phyloP scores from a whole-genome alignment of 495 filamentous ascomycete species.

The Copromyces sp. region DNA sequence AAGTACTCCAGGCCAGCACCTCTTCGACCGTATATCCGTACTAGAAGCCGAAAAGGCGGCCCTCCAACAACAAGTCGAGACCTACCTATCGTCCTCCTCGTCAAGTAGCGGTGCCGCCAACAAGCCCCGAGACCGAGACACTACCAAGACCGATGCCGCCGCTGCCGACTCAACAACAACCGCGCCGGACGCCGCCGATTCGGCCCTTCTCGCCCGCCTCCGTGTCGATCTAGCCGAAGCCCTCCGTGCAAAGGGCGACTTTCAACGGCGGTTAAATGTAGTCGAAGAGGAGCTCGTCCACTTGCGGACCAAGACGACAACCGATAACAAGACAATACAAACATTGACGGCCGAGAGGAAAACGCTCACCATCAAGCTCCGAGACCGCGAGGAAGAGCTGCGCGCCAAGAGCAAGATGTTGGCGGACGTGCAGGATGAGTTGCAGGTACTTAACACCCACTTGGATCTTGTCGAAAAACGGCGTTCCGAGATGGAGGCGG shows the following conservation, averaged over 20 bases:
- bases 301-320: conserved; percentile 44
- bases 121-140: background rate
- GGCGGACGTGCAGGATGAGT: conserved; percentile 85
- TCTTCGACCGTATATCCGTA: conserved; percentile 55
- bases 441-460: conserved; percentile 74
- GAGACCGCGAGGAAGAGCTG: conserved; percentile 78
- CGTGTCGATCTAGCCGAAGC: conserved; percentile 60
- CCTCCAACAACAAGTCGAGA: conserved; percentile 15
- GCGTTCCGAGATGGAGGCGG: conserved; percentile 54
- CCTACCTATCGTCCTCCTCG: conserved; percentile 3
- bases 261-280: conserved; percentile 50
- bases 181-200: conserved; percentile 19
- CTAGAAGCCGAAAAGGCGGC: conserved; percentile 43
- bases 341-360: conserved; percentile 54
- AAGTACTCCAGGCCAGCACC: conserved; percentile 46
- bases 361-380: conserved; percentile 49
- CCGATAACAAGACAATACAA: conserved; percentile 47
- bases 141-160: conserved; percentile 6
- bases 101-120: conserved; percentile 10
- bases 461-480: conserved; percentile 75
- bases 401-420: conserved; percentile 70
- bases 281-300: conserved; percentile 52
- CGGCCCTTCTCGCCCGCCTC: conserved; percentile 34
- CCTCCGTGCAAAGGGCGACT: conserved; percentile 56
- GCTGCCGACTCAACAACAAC: conserved; percentile 11